Percentiles rank a stretch among this genome's conserved stretches.
These are phyloP conservation scores for Phoenix dactylifera DNA, from an alignment of 176 grass and related monocot genomes.

Conservation along the genomic window DNA sequence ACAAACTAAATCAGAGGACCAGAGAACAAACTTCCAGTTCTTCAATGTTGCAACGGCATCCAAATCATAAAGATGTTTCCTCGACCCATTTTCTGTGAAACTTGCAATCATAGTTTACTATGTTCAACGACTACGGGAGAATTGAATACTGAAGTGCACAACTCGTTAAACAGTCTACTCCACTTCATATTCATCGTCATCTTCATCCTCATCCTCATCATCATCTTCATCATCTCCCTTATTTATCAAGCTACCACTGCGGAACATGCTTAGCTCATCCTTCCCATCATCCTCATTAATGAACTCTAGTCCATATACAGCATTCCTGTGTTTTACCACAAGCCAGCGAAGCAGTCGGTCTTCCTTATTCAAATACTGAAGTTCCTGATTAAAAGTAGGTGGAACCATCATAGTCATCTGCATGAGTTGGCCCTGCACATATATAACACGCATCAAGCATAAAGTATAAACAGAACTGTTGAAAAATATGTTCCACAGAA, in stretches of 20 bases:
- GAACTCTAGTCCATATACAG: conserved; percentile 66
- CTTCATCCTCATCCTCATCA: conserved; percentile 24
- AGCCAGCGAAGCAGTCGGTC: conserved; percentile 74
- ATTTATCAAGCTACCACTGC: conserved; percentile 4
- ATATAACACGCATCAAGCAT: not conserved
- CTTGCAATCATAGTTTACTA: too few species aligned
- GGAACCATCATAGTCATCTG: conserved; percentile 95
- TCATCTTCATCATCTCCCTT: conserved; percentile 6
- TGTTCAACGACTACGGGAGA: too few species aligned
- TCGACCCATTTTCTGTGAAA: too few species aligned
- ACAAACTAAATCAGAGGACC: too few species aligned
- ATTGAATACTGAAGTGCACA: too few species aligned
- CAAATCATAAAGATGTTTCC: too few species aligned
- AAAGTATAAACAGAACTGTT: too few species aligned
- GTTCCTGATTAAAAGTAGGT: conserved; percentile 61
- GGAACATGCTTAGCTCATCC: conserved; percentile 33
- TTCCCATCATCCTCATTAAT: conserved; percentile 52
- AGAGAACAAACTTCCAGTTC: too few species aligned
- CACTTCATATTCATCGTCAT: not conserved
- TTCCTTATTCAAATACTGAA: conserved; percentile 92
- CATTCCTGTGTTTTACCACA: conserved; percentile 74
- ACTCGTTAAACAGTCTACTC: not conserved
- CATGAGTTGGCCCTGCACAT: conserved; percentile 79
- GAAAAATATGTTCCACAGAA: too few species aligned
- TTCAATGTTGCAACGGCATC: too few species aligned